Percentiles rank a stretch among this genome's conserved stretches.
phyloP scores from a whole-genome alignment of 108 stramenopile species.

The Nitzschia putrida region DNA sequence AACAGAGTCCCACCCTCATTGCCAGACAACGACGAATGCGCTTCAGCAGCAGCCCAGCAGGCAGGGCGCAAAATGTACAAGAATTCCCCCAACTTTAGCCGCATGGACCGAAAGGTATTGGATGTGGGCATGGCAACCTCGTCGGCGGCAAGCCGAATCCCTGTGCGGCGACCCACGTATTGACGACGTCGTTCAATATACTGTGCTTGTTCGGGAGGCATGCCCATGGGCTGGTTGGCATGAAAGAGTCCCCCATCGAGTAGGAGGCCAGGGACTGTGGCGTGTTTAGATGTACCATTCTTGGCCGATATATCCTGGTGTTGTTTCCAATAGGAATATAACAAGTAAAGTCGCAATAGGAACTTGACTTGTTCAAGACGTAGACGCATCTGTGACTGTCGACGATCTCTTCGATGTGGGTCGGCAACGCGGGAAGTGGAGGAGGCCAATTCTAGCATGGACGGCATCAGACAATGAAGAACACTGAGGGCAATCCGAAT shows the following conservation, averaged over 20 bases:
- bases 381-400: slow-evolving; percentile 22
- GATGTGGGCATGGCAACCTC: not conserved
- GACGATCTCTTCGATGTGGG: not conserved
- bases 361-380: slow-evolving; percentile 47
- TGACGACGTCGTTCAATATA: slow-evolving; percentile 15
- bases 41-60: slow-evolving; percentile 38
- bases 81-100: slow-evolving; percentile 33
- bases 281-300: not conserved
- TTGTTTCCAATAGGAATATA: slow-evolving; percentile 48
- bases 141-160: slow-evolving; percentile 9
- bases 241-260: slow-evolving; percentile 37
- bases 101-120: not conserved
- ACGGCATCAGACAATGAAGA: slow-evolving; percentile 41
- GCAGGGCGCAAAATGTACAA: slow-evolving; percentile 45
- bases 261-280: slow-evolving; percentile 26
- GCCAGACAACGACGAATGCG: not conserved
- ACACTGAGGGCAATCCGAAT: slow-evolving; percentile 28
- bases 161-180: slow-evolving; percentile 50
- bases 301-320: not conserved
- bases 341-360: slow-evolving; percentile 30
- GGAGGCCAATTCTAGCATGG: slow-evolving; percentile 27
- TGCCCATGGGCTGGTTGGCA: slow-evolving; percentile 1
- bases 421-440: not conserved
- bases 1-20: not conserved
- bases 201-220: slow-evolving; percentile 17